A percentile compares a stretch with the other conserved stretches of the same genome.
Conservation (phyloP, 305 asterid genomes). For the Fraxinus angustifolia region DNA sequence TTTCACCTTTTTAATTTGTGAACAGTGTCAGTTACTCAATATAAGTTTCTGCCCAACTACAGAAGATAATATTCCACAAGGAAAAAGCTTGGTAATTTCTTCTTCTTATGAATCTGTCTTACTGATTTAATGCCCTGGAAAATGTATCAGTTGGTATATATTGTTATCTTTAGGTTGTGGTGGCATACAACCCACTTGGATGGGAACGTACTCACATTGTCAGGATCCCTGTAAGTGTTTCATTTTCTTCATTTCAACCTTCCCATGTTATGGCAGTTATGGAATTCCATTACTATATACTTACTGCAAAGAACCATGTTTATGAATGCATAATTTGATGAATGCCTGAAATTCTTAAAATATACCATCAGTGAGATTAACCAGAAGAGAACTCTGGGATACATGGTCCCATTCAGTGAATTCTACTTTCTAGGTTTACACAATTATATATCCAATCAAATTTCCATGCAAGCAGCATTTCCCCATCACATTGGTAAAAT, state of each 20-base stretch:
- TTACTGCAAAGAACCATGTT: background rate
- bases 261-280: background rate
- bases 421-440: background rate
- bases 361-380: background rate
- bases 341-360: background rate
- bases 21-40: conserved; percentile 76
- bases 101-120: conserved; percentile 13
- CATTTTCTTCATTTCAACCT: background rate
- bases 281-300: background rate
- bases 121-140: conserved; percentile 1
- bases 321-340: background rate
- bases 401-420: too few relatives aligned
- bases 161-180: conserved; percentile 49
- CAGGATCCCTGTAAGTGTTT: conserved; percentile 62
- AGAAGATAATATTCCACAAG: conserved; percentile 53
- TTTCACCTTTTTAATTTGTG: conserved; percentile 10
- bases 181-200: conserved; percentile 72
- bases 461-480: background rate
- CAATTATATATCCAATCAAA: background rate
- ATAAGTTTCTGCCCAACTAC: conserved; percentile 79
- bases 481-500: background rate
- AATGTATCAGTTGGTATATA: conserved; percentile 2
- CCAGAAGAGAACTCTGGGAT: too few relatives aligned
- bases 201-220: conserved; percentile 66
- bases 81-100: conserved; percentile 59